Percentiles rank a stretch among this genome's conserved stretches.
Conservation (phyloP, 306 rosid species). For the Quercus rubra region DNA sequence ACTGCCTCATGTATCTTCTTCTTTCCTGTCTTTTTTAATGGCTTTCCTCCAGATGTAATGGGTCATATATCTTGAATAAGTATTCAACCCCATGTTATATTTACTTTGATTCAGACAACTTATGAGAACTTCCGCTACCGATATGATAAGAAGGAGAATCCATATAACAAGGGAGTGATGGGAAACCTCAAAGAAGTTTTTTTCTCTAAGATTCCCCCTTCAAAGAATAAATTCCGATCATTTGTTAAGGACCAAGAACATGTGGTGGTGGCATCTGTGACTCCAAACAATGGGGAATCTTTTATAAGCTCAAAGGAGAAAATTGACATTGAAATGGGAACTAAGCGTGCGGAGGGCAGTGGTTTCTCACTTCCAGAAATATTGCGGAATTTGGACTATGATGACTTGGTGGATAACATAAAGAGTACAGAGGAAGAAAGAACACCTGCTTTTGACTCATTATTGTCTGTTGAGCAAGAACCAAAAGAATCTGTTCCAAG, state of each 20-base stretch:
- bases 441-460: conserved; percentile 40
- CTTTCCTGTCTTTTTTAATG: neutral
- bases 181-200: conserved; percentile 57
- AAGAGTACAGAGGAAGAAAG: conserved; percentile 48
- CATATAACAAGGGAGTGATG: conserved; percentile 55
- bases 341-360: conserved; percentile 41
- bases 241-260: conserved; percentile 49
- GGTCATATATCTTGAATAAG: neutral
- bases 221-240: conserved; percentile 58
- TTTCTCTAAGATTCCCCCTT: conserved; percentile 50
- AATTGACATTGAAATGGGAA: conserved; percentile 81
- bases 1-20: neutral
- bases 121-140: conserved; percentile 88
- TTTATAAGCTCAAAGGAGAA: conserved; percentile 58
- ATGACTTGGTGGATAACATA: conserved; percentile 39
- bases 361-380: conserved; percentile 55
- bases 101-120: conserved; percentile 65
- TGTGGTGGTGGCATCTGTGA: conserved; percentile 26
- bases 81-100: neutral
- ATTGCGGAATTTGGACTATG: conserved; percentile 52
- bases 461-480: conserved; percentile 46
- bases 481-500: conserved; percentile 32
- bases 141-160: conserved; percentile 79
- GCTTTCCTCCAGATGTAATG: neutral
- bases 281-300: conserved; percentile 42